Percentiles rank a stretch among this genome's conserved stretches.
These are phyloP conservation scores for Rhizopus delemar DNA, from an alignment of 371 early-diverging fungal genomes.

Conservation along the genomic window DNA sequence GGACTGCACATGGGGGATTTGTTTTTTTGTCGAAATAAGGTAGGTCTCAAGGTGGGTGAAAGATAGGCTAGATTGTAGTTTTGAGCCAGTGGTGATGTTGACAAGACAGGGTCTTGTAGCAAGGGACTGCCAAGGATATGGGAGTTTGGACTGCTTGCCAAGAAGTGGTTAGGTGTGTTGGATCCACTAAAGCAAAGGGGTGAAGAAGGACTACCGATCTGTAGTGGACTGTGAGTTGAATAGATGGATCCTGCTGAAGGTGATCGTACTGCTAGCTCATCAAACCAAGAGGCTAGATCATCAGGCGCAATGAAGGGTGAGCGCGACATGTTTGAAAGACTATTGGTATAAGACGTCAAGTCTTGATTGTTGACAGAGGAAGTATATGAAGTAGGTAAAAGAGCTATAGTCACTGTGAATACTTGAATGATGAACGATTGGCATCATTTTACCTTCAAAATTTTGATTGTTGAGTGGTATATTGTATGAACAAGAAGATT, in stretches of 20 bases:
- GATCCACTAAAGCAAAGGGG: constrained; percentile 3
- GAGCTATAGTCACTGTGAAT: not conserved
- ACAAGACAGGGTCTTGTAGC: constrained; percentile 1
- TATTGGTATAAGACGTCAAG: not conserved
- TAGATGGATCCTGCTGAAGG: constrained; percentile 19
- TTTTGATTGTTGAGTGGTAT: not conserved
- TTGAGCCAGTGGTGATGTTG: not conserved
- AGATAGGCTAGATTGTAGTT: constrained; percentile 10
- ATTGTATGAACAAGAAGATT: constrained; percentile 4
- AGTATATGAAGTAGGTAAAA: constrained; percentile 1
- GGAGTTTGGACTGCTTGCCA: constrained; percentile 15
- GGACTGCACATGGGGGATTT: constrained; percentile 18
- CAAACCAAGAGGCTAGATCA: constrained; percentile 24
- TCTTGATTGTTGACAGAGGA: not conserved
- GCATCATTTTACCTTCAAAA: constrained; percentile 5
- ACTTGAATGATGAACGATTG: not conserved
- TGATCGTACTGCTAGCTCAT: constrained; percentile 24
- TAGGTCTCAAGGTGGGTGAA: constrained; percentile 13
- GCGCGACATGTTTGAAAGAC: constrained; percentile 4
- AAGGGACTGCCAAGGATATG: constrained; percentile 16
- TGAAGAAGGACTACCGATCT: constrained; percentile 16
- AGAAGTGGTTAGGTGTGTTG: constrained; percentile 1
- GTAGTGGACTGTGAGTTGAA: constrained; percentile 16
- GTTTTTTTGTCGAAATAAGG: constrained; percentile 1
- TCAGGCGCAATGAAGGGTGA: constrained; percentile 16